Evolutionary conservation across 2,329 filamentous ascomycete species (phyloP), one percentile per base, ranked within the genome.

Genomic region (Clonostachys chloroleuca): DNA sequence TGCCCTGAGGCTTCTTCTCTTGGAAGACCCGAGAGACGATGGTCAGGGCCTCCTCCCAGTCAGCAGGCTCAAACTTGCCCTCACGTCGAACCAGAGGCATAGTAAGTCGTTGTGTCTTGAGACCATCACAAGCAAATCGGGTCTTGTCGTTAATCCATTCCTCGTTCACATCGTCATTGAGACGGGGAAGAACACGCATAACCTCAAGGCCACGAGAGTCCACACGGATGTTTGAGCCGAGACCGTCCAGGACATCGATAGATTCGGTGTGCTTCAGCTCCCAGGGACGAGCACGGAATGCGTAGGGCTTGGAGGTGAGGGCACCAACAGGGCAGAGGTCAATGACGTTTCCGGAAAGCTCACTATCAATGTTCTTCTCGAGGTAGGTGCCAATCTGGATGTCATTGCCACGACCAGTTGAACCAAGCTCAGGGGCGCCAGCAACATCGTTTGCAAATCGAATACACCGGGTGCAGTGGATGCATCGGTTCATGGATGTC

Each of bases 101-200:
- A 35, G 94, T 97, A 48, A 99, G 77, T 63, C 94, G 84, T 72
- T 99, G 94, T 42, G 92, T 97, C 81, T 92, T 95, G 55, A 99
- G 78, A 44, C 94, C 94, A 66, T 99, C 94, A 66, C 92, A 95
- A 40, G 94, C 92, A 66, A 97, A 99, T 54, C 94, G 84, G 39
- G 90, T 86, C 80, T 97, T 99, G 76, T 99, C 94, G 70, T 97
- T 94, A 68, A 99, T 97, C 94, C 94, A 99, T 70, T 99, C 94
- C 74, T 99, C 94, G 68, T 99, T 99, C 59, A 99, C 84, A 60
- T 97, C 92, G 64, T 99, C 94, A 66, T 99, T 99, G 51, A 99
- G 78, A 59, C 94, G 83, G 50, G 94, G 94, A 14, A 96, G 65
- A 51, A 99, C 80, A 59, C 94, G 86, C 92, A 99, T 96, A 45